phyloP scores from a whole-genome alignment of 73 alveolate genomes.

The Symbiodinium pilosum region DNA sequence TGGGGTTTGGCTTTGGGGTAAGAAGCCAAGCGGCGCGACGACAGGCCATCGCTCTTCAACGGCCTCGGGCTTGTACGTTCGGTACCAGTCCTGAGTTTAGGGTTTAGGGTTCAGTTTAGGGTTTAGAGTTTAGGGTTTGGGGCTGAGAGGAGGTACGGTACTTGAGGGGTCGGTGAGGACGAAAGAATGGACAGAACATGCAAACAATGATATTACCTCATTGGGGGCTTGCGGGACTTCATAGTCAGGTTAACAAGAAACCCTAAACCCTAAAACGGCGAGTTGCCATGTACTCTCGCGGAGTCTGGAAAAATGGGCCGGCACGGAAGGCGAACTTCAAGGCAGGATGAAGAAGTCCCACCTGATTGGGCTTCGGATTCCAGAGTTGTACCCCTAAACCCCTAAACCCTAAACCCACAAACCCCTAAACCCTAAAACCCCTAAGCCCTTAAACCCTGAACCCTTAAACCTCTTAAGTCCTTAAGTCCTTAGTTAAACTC shows the following conservation, averaged over 20 bases:
- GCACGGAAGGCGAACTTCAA: slow-evolving; percentile 79
- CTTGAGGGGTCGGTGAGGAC: background rate
- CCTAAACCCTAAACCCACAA: too few relatives aligned
- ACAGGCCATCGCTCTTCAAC: slow-evolving; percentile 71
- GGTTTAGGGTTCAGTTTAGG: background rate
- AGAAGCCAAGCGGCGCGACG: slow-evolving; percentile 2
- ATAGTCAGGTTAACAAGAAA: too few relatives aligned
- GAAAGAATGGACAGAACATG: too few relatives aligned
- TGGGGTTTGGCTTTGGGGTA: too few relatives aligned
- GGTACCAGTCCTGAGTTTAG: slow-evolving; percentile 21
- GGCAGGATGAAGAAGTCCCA: slow-evolving; percentile 75
- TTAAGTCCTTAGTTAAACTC: too few relatives aligned
- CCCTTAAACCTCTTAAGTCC: too few relatives aligned
- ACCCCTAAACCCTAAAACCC: background rate
- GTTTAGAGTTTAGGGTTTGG: background rate
- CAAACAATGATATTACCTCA: too few relatives aligned
- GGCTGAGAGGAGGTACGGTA: background rate
- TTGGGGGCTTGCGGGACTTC: background rate
- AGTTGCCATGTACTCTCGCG: slow-evolving; percentile 57
- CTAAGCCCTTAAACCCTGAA: background rate
- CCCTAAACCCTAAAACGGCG: background rate
- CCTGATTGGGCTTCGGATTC: background rate
- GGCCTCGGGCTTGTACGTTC: slow-evolving; percentile 35
- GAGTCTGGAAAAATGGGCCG: slow-evolving; percentile 70
- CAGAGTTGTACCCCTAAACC: background rate